Conservation (phyloP, 108 stramenopile genomes). For the Nitzschia putrida region DNA sequence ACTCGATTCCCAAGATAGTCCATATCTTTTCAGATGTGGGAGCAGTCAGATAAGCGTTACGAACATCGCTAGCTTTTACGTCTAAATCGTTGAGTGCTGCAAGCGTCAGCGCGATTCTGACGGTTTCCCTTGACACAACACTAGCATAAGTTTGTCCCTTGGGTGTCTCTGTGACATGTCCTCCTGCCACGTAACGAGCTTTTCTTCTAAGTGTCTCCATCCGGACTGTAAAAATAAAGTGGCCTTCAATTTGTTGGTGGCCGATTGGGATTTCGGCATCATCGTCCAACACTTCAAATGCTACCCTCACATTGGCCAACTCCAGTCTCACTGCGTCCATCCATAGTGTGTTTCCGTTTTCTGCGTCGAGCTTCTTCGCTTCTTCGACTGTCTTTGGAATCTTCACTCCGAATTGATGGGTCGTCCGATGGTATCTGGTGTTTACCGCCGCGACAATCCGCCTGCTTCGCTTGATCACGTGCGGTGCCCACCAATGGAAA, state of each 20-base stretch:
- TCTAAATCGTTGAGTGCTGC: no score
- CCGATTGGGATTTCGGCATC: constrained; percentile 25
- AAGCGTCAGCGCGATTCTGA: no score
- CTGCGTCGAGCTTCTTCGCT: constrained; percentile 45
- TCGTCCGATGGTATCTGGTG: constrained; percentile 5
- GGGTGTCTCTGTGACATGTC: constrained; percentile 42
- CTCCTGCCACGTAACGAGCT: constrained; percentile 49
- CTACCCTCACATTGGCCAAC: constrained; percentile 42
- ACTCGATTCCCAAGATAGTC: constrained; percentile 42
- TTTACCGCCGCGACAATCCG: constrained; percentile 19
- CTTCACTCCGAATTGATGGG: constrained; percentile 54
- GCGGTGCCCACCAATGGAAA: constrained; percentile 56
- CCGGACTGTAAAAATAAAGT: constrained; percentile 51
- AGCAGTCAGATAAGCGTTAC: no score
- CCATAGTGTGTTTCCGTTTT: constrained; percentile 50
- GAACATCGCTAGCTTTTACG: no score
- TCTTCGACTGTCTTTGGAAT: constrained; percentile 44
- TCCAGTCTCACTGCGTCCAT: constrained; percentile 44
- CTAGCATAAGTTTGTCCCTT: constrained; percentile 39
- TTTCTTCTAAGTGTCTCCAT: constrained; percentile 43
- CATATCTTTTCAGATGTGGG: constrained; percentile 35
- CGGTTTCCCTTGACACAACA: constrained; percentile 50
- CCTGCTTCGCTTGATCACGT: constrained; percentile 24
- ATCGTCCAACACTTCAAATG: constrained; percentile 42
- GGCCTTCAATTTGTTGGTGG: constrained; percentile 31